These are phyloP conservation scores for Otatea glauca DNA, from an alignment of 176 grass and related monocot species.

Conservation along the genomic window DNA sequence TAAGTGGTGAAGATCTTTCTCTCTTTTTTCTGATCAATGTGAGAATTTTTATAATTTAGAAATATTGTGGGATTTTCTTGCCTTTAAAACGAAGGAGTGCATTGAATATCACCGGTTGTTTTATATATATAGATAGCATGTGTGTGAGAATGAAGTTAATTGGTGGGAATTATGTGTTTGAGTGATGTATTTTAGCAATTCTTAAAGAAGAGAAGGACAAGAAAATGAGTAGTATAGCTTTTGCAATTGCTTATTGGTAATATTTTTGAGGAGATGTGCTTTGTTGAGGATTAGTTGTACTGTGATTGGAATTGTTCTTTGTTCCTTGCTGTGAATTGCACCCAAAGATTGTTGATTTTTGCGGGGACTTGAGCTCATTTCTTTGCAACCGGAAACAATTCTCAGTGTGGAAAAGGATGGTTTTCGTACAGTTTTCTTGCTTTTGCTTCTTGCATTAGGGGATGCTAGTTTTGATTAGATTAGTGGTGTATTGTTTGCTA, in stretches of 20 bases:
- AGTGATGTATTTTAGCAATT: neutral
- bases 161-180: neutral
- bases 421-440: neutral
- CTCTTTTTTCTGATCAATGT: no score
- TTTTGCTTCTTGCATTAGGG: no score
- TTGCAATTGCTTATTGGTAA: neutral
- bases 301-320: neutral
- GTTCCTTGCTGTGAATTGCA: neutral
- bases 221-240: neutral
- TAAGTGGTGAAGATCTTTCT: no score
- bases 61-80: no score
- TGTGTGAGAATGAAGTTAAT: neutral
- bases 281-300: neutral
- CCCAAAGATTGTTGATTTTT: neutral
- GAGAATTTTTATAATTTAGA: no score
- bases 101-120: no score
- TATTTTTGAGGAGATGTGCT: neutral
- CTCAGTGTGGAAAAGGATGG: no score
- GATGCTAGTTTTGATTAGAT: no score
- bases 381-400: slow-evolving; percentile 3
- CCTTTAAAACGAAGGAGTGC: no score
- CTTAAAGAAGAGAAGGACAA: neutral
- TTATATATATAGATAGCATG: no score
- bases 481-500: neutral
- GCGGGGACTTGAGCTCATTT: neutral